Conservation (phyloP, 495 filamentous ascomycete species). For the Parathielavia appendiculata region DNA sequence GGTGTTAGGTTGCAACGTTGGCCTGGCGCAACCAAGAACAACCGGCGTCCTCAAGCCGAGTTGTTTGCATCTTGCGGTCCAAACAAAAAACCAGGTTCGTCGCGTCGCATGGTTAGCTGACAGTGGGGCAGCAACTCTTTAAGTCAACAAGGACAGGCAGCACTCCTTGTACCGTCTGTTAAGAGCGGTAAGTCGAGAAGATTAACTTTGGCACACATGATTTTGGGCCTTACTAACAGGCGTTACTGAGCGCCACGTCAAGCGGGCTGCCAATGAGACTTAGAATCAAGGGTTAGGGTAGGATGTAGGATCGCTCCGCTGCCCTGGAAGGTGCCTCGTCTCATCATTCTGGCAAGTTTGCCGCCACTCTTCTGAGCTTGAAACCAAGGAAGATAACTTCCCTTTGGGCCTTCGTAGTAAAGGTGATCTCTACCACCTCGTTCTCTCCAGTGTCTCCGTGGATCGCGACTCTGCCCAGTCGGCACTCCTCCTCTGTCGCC, state of each 20-base stretch:
- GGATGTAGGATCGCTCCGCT: neutral
- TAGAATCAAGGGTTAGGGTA: slow-evolving; percentile 3
- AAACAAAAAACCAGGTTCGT: neutral
- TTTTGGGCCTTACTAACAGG: too few relatives aligned
- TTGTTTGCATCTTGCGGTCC: neutral
- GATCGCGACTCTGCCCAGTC: slow-evolving; percentile 19
- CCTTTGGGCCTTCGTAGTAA: slow-evolving; percentile 31
- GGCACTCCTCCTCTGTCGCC: slow-evolving; percentile 43
- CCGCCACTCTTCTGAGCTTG: slow-evolving; percentile 19
- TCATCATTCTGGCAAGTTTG: neutral
- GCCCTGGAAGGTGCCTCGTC: too few relatives aligned
- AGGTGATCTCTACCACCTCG: slow-evolving; percentile 29
- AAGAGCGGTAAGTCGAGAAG: too few relatives aligned
- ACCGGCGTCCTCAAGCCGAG: neutral
- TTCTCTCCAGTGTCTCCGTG: neutral
- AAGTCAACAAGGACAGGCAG: too few relatives aligned
- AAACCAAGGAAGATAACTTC: slow-evolving; percentile 31
- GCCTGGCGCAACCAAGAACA: neutral
- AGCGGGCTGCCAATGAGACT: too few relatives aligned
- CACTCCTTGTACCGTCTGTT: too few relatives aligned
- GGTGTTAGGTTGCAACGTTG: neutral
- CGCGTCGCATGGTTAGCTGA: slow-evolving; percentile 25
- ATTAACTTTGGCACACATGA: too few relatives aligned
- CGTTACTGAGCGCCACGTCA: too few relatives aligned
- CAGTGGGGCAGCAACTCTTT: neutral